Conservation (phyloP, 2,329 filamentous ascomycete genomes). For the Fusarium nurragi region DNA sequence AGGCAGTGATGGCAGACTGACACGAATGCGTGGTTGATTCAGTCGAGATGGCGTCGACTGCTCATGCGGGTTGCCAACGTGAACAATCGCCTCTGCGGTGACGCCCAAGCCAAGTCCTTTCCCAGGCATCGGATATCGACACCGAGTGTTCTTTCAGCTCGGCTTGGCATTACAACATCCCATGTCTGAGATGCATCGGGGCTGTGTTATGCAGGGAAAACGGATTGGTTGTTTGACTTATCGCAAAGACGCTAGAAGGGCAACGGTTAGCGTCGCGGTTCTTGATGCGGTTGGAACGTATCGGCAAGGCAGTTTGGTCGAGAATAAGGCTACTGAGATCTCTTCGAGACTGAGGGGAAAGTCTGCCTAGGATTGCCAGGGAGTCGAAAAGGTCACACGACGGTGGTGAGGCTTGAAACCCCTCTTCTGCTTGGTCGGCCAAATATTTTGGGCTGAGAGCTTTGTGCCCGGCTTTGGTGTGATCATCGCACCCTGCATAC, state of each 20-base stretch:
- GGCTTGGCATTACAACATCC: constrained; percentile 24
- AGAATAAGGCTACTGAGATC: constrained; percentile 25
- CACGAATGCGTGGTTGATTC: constrained; percentile 13
- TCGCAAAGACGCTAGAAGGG: constrained; percentile 29
- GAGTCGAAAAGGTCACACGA: constrained; percentile 32
- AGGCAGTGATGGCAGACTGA: constrained; percentile 15
- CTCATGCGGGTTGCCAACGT: constrained; percentile 20
- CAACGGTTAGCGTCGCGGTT: constrained; percentile 14
- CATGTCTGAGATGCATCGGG: constrained; percentile 20
- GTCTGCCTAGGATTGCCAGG: constrained; percentile 20
- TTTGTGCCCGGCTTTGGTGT: constrained; percentile 38
- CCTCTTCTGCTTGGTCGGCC: constrained; percentile 6
- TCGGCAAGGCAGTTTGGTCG: constrained; percentile 35
- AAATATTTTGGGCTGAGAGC: constrained; percentile 17
- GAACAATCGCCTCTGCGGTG: constrained; percentile 1
- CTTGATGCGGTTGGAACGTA: constrained; percentile 16
- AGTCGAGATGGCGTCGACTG: constrained; percentile 1
- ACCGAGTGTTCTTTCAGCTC: constrained; percentile 35
- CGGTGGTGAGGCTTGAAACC: constrained; percentile 19
- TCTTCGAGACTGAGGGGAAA: constrained; percentile 14
- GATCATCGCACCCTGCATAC: constrained; percentile 13
- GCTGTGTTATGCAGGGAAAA: constrained; percentile 39
- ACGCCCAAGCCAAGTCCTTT: constrained; percentile 5
- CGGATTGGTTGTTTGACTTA: constrained; percentile 20
- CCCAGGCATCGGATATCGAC: constrained; percentile 6